Conservation (phyloP, 2,329 filamentous ascomycete species). For the Fusarium scirpi region DNA sequence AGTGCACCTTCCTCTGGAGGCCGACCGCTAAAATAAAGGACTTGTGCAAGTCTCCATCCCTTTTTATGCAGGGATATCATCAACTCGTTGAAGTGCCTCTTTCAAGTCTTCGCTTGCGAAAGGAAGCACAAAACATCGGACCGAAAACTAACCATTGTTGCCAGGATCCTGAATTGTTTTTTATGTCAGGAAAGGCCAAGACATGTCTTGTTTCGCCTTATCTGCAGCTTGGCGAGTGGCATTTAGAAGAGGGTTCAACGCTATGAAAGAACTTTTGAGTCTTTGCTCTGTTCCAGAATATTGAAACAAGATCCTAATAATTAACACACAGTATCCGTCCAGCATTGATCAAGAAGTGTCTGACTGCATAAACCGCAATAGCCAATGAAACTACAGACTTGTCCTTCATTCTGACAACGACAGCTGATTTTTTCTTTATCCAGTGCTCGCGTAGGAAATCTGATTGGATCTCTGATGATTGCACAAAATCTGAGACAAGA, state of each 20-base stretch:
- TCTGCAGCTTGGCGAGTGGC: conserved; percentile 1
- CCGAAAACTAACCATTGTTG: background rate
- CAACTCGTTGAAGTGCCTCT: background rate
- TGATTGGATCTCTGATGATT: conserved; percentile 33
- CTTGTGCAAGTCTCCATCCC: conserved; percentile 24
- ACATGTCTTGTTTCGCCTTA: conserved; percentile 37
- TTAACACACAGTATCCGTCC: background rate
- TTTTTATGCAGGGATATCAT: conserved; percentile 10
- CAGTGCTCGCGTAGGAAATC: conserved; percentile 3
- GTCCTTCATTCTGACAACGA: conserved; percentile 9
- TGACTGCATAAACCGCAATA: background rate
- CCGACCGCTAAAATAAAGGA: conserved; percentile 21
- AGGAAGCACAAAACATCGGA: conserved; percentile 4
- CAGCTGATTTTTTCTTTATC: conserved; percentile 12
- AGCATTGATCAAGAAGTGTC: background rate
- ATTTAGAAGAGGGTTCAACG: background rate
- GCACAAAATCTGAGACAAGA: conserved; percentile 38
- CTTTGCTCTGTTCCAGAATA: background rate
- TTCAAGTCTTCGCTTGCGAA: background rate
- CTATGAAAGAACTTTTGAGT: background rate
- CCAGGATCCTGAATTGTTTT: background rate
- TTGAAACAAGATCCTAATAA: background rate
- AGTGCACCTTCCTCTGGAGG: conserved; percentile 27
- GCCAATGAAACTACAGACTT: conserved; percentile 21
- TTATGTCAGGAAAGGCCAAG: conserved; percentile 6